Evolutionary conservation across 1,284 basidiomycete genomes (phyloP).

Genomic region (Mycosarcoma mackinlayi): DNA sequence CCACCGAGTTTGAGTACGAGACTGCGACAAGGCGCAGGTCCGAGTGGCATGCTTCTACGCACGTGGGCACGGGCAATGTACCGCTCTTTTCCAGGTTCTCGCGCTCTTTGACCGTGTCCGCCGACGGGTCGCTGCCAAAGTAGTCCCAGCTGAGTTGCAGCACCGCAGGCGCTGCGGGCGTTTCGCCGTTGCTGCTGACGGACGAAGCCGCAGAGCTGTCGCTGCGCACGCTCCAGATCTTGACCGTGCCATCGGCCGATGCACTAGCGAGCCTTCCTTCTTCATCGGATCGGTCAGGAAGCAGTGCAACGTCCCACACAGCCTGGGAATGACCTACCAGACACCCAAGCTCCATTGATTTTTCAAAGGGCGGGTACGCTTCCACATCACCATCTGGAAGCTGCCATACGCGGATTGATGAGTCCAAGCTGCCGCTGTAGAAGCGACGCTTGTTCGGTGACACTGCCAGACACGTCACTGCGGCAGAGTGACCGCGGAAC

Average conservation of each 20-base stretch:
- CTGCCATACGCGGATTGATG: constrained; percentile 90
- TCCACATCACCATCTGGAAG: constrained; percentile 71
- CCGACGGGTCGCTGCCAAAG: constrained; percentile 70
- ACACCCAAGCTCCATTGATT: constrained; percentile 79
- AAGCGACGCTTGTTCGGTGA: constrained; percentile 80
- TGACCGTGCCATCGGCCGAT: constrained; percentile 88
- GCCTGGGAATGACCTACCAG: constrained; percentile 92
- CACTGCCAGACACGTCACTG: constrained; percentile 89
- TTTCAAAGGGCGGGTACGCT: constrained; percentile 87
- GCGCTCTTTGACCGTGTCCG: constrained; percentile 58
- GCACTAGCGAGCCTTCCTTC: constrained; percentile 80
- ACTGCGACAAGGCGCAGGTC: constrained; percentile 73
- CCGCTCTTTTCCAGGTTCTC: constrained; percentile 68
- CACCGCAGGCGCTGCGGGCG: constrained; percentile 24
- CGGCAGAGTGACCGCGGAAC: constrained; percentile 88
- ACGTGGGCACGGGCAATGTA: constrained; percentile 75
- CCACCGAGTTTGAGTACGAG: constrained; percentile 86
- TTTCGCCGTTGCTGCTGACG: constrained; percentile 14
- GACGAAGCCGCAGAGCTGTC: constrained; percentile 4
- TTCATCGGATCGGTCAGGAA: constrained; percentile 64
- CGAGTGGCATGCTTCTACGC: constrained; percentile 79
- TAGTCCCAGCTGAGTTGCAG: constrained; percentile 79
- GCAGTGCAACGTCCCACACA: constrained; percentile 86
- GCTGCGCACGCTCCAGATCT: constrained; percentile 80
- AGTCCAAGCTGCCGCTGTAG: constrained; percentile 92